Percentiles rank a stretch among this genome's conserved stretches.
Conservation (phyloP, 2,329 filamentous ascomycete genomes). For the Penicillium olsonii region DNA sequence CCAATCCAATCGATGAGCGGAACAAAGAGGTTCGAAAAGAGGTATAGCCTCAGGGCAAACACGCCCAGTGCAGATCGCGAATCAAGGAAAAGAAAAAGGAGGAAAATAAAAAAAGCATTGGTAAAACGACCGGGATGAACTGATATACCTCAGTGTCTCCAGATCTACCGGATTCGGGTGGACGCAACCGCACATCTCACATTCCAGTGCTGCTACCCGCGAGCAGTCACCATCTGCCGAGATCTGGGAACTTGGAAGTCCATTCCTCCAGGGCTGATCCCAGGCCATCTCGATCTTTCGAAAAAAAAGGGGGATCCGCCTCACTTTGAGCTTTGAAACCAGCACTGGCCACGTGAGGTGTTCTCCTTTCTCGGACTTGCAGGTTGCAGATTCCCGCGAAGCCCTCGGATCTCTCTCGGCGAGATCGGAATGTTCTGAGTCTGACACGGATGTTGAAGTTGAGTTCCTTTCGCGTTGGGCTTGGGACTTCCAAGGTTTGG, state of each 20-base stretch:
- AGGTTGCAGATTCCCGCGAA: conserved; percentile 15
- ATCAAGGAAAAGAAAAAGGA: conserved; percentile 11
- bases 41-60: conserved; percentile 8
- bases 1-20: background rate
- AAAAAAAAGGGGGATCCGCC: conserved; percentile 13
- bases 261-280: conserved; percentile 10
- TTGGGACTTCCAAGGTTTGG: too few species aligned
- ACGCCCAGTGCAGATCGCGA: conserved; percentile 9
- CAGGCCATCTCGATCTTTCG: background rate
- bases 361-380: conserved; percentile 20
- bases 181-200: conserved; percentile 22
- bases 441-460: too few species aligned
- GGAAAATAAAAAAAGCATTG: conserved; percentile 21
- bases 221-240: conserved; percentile 11
- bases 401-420: conserved; percentile 3
- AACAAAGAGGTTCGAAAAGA: conserved; percentile 1
- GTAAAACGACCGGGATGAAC: conserved; percentile 26
- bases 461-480: too few species aligned
- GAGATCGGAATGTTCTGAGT: conserved; percentile 5
- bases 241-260: conserved; percentile 3
- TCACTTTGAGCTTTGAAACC: conserved; percentile 24
- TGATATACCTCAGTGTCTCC: conserved; percentile 22
- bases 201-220: conserved; percentile 31
- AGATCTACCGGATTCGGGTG: conserved; percentile 24
- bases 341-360: conserved; percentile 26